Base-by-base conservation (phyloP, 108 stramenopile genomes). In the Epipyxis sp. region DNA sequence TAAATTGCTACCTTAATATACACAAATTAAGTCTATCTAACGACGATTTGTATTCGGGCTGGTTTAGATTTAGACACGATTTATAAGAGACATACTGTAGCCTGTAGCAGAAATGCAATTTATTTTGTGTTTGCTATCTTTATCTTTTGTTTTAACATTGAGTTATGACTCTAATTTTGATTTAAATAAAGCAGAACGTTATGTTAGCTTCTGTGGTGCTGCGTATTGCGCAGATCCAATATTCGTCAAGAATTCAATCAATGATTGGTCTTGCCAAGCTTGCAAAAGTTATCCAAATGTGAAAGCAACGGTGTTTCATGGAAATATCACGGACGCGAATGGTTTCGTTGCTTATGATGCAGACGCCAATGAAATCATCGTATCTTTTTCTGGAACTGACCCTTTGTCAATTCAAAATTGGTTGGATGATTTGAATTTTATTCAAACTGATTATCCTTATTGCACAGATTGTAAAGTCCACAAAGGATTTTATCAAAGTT, bases 331-430 rank as follows among this genome's bases (percentile, higher is more conserved):
- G 10, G 61, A 65, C 35, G 61, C 61, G 30, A 65, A 65, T 65
- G 61, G 61, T 32, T 65, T 65, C 35, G 61, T 65, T 3, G 61
- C 61, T 32, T 65, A 65, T 65, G 61, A 65, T 37, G 34, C 61
- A 10, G 35, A 65, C 6, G 61, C 41, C 43, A 57, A 29, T 13
- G 43, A 29, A 1, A 57, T 29, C 50, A 50, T 76, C 78, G 59
- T 72, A 1, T 79, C 69, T 37, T 79, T 69, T 68, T 69, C 67
- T 6, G 78, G 78, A 1, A 79, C 78, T 1, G 69, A 79, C 41
- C 59, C 78, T 42, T 65, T 0, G 37, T 44, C 42, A 61, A 40
- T 79, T 34, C n/a, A 13, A 13, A 71, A 79, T 44, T 79, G 78
- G 78, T 69, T 79, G 44, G 78, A 79, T 34, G 78, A 79, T 30